These are phyloP conservation scores for Athelia psychrophila DNA, from an alignment of 1,284 basidiomycete species.

Conservation along the genomic window DNA sequence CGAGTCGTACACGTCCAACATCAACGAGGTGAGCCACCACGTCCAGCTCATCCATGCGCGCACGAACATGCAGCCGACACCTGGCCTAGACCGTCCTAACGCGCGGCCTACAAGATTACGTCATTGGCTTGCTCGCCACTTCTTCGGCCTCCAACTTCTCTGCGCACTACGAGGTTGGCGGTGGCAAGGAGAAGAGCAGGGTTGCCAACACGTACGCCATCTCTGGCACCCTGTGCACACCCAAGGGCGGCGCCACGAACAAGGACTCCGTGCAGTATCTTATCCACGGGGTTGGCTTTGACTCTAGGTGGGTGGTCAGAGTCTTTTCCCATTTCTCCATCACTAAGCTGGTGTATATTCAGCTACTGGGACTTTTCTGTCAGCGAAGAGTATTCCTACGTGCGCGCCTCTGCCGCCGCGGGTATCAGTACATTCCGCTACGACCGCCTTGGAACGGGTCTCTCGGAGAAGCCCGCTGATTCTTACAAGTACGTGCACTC, in stretches of 20 bases:
- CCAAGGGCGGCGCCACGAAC: not conserved
- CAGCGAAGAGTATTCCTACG: conserved; percentile 1
- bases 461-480: not conserved
- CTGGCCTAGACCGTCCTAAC: no score
- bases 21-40: no score
- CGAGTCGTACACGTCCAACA: no score
- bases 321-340: not conserved
- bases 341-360: not conserved
- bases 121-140: no score
- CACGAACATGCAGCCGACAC: no score
- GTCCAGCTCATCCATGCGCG: no score
- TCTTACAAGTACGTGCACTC: not conserved
- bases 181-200: not conserved
- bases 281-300: not conserved
- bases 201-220: not conserved
- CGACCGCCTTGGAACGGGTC: conserved; percentile 3
- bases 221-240: conserved; percentile 1
- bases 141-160: no score
- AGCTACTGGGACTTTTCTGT: conserved; percentile 3
- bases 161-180: no score
- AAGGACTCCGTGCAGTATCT: not conserved
- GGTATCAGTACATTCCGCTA: conserved; percentile 2
- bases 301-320: no score
- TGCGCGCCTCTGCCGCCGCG: not conserved
- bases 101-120: no score